Conservation (phyloP, 1,139 yeast species). For the Spathaspora jeffriesii region DNA sequence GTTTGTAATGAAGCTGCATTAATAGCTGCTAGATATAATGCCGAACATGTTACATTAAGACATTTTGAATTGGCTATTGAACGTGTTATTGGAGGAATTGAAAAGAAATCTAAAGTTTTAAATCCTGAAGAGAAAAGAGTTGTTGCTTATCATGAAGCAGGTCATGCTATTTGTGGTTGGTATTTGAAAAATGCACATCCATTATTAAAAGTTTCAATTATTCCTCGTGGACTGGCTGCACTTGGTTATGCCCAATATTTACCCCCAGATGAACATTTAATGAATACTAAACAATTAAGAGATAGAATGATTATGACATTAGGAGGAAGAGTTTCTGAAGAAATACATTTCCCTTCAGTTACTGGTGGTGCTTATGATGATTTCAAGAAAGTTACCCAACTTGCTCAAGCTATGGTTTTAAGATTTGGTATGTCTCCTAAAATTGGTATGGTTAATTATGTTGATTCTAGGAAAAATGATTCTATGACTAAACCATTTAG, state of each 20-base stretch:
- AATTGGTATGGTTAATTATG: slow-evolving; percentile 80
- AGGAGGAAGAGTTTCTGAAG: slow-evolving; percentile 97
- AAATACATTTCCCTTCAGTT: slow-evolving; percentile 82
- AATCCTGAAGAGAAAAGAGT: slow-evolving; percentile 82
- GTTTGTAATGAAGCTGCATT: slow-evolving; percentile 97
- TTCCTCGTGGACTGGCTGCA: slow-evolving; percentile 96
- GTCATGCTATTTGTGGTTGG: slow-evolving; percentile 99
- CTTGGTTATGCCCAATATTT: slow-evolving; percentile 97
- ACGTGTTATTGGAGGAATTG: slow-evolving; percentile 95
- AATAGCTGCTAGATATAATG: slow-evolving; percentile 87
- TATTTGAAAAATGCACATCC: slow-evolving; percentile 89
- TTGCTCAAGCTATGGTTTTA: slow-evolving; percentile 94
- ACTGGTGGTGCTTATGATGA: slow-evolving; percentile 97
- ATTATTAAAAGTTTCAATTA: slow-evolving; percentile 88
- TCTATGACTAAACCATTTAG: slow-evolving; percentile 87
- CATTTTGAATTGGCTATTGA: slow-evolving; percentile 97
- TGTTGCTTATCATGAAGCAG: slow-evolving; percentile 98
- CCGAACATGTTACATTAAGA: slow-evolving; percentile 62
- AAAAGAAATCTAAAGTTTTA: slow-evolving; percentile 82
- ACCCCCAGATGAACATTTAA: slow-evolving; percentile 89
- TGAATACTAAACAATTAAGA: slow-evolving; percentile 73
- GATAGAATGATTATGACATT: slow-evolving; percentile 97
- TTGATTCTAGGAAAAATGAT: slow-evolving; percentile 54
- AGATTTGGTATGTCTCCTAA: slow-evolving; percentile 87
- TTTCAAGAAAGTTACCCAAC: slow-evolving; percentile 92